Evolutionary conservation across 2,329 filamentous ascomycete species (phyloP).

Genomic region (Zarea fungicola): DNA sequence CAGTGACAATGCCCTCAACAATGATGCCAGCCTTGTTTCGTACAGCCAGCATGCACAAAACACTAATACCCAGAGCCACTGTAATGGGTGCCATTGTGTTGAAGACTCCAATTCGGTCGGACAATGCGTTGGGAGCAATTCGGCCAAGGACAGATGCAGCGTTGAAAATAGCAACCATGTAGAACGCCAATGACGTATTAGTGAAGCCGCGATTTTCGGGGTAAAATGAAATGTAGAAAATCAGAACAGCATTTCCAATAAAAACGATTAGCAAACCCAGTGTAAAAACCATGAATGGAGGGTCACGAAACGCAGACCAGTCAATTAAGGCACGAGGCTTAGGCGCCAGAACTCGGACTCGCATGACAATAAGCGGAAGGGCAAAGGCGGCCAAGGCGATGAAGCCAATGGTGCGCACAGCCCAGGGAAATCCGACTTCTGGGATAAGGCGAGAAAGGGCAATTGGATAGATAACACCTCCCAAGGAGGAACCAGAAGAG

Average conservation of each 20-base stretch:
- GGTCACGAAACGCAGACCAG: conserved; percentile 30
- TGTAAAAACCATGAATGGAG: conserved; percentile 29
- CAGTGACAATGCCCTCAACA: conserved; percentile 30
- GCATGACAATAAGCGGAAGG: neutral
- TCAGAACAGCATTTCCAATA: neutral
- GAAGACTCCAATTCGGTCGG: conserved; percentile 30
- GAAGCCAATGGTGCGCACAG: conserved; percentile 19
- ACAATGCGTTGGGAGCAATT: conserved; percentile 29
- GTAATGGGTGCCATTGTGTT: conserved; percentile 29
- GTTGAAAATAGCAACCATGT: conserved; percentile 24
- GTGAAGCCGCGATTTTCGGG: neutral
- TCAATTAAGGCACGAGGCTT: conserved; percentile 18
- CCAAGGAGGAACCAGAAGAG: conserved; percentile 30
- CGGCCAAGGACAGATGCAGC: conserved; percentile 31
- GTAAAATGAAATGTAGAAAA: neutral
- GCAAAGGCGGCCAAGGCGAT: conserved; percentile 16
- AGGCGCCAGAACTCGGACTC: neutral
- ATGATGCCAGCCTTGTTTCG: conserved; percentile 29
- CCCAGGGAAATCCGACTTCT: conserved; percentile 22
- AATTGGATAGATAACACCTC: conserved; percentile 32
- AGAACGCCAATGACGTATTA: neutral
- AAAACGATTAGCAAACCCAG: neutral
- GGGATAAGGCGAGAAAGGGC: conserved; percentile 31
- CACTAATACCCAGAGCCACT: conserved; percentile 24
- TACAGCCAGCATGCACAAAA: conserved; percentile 33